Base-by-base conservation (phyloP, 2,329 filamentous ascomycete species). In the Hypoxylon sp. region DNA sequence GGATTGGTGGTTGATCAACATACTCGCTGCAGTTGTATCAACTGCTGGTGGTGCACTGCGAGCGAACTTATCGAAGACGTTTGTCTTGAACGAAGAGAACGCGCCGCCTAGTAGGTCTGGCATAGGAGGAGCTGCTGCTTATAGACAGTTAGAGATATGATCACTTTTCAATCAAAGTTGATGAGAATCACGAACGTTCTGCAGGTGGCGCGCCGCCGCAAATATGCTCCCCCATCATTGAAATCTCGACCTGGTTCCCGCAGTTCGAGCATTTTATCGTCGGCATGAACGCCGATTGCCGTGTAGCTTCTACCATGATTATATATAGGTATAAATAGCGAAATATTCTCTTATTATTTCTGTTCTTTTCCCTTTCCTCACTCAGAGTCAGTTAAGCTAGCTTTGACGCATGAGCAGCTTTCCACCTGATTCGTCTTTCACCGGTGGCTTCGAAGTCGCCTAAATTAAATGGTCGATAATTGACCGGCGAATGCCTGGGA, bases 241-340 rank as follows among this genome's bases (percentile, higher is more conserved):
- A 90, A 70, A 97, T 95, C 74, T 94, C 90, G 62, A 97, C 91
- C 72, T 94, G 87, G 41, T 81, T 78, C 41, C 88, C 87, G 75
- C 93, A 97, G 80, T 85, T 88, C 55, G 93, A 96, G 79, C 93
- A 97, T 83, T 94, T 97, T 79, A 97, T 91, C 22, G 89, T 89
- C 73, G 93, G 92, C 81, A 95, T 82, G 68, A 94, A 87, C 77
- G 86, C 85, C 76, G 87, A 90, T 76, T 88, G 85, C 74, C 88
- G 83, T 71, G 82, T 82, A 65, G 79, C 66, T 51, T 69, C 76
- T 46, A 81, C 79, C 83, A 86, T 85, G 67, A 65, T 78, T 73
- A 70, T 17, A 72, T 41, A n/a, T 41, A n/a, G n/a, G n/a, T n/a
- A 34, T 57, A 46, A n/a, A 39, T 62, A 22, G 39, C 15, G 15